Base-by-base conservation (phyloP, 2,329 filamentous ascomycete species). In the Aspergillus felis region DNA sequence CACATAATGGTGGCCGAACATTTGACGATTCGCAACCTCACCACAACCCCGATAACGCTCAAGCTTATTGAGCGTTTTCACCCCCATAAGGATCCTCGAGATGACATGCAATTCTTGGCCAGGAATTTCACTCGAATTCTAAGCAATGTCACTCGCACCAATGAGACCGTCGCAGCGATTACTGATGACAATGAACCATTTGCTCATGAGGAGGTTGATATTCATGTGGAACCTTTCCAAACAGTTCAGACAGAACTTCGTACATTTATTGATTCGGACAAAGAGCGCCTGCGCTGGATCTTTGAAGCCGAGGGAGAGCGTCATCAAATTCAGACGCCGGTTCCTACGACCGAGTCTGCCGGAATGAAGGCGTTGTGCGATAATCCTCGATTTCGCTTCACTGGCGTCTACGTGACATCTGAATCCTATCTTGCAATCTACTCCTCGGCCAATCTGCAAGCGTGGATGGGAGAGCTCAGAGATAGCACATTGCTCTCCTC, bases 1-100 rank as follows among this genome's bases (percentile, higher is more conserved):
- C 44, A 27, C 24, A 46, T 8, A 27, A 76, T 78, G 75, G 72
- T 71, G 50, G 74, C 73, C 44, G 68, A 76, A 56, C 57, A 68
- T 32, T 78, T 96, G 64, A 89, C 84, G 4, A 84, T 97, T 67
- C 91, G 92, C 67, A 97, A 97, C 74, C 79, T 96, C 63, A 93
- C 90, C 48, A 80, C 84, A 57, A 87, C 84, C 51, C 81, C 86
- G n/a, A 79, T 96, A 55, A 84, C 87, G 64, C 82, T 97, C 66
- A 87, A 86, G 72, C 74, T 81, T 58, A 79, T 93, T 57, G 89
- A 95, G 77, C 87, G 88, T 64, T 92, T 92, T 71, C 83, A 86
- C 64, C 81, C 78, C 50, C 79, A 75, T 54, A 77, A 82, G 61
- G 72, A 71, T 57, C 64, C 65, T 55, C 62, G 66, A 62, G 58